These are phyloP conservation scores for Monilinia aucupariae DNA, from an alignment of 2,329 filamentous ascomycete species.

Conservation along the genomic window DNA sequence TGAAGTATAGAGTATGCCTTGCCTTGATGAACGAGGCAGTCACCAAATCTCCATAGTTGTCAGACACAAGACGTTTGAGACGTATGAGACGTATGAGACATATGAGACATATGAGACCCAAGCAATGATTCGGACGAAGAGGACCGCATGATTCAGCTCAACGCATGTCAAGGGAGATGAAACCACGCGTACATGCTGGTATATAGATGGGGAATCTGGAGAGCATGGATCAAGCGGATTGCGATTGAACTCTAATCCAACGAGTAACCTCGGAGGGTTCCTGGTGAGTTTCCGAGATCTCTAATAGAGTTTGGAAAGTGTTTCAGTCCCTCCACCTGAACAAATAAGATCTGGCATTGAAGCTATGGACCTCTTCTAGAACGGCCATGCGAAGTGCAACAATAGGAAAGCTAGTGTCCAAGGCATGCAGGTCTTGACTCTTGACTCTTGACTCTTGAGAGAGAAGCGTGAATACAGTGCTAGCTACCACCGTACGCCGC, in stretches of 20 bases:
- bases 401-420: background rate
- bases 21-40: too few species aligned
- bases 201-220: background rate
- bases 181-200: background rate
- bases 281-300: background rate
- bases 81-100: too few species aligned
- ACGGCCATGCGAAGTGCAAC: conserved; percentile 8
- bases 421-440: background rate
- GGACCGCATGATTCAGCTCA: background rate
- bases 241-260: background rate
- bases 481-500: too few species aligned
- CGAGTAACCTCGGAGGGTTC: background rate
- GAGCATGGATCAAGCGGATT: background rate
- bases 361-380: conserved; percentile 9
- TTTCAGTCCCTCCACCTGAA: background rate
- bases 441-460: too few species aligned
- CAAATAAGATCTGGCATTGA: background rate
- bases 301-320: background rate
- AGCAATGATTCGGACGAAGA: background rate
- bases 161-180: background rate
- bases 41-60: background rate
- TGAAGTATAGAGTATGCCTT: too few species aligned
- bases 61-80: background rate
- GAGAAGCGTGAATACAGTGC: background rate
- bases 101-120: too few species aligned